Evolutionary conservation across 106 monocot species (phyloP), one percentile per base, ranked within the genome.

Genomic region (Xerophyta viscosa): DNA sequence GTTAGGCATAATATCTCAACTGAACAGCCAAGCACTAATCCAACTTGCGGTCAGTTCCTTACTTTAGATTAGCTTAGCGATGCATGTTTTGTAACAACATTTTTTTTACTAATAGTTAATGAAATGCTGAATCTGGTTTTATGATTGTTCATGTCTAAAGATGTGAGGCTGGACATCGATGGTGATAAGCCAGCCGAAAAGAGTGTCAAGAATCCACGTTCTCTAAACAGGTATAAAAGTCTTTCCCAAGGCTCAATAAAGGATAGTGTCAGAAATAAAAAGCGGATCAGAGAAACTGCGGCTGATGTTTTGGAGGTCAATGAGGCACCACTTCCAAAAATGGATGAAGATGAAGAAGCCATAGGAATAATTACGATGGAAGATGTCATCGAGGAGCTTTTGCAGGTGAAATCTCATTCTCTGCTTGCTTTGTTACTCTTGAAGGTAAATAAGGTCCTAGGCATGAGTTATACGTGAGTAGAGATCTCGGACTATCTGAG

Each of bases 351-450:
- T 20, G 84, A 83, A 50, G 88, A 90, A 52, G 90, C 82, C 13
- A 57, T 82, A 41, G 98, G 98, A 10, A 98, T 98, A 44, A 90
- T 98, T 54, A 98, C 98, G 0, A 98, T 98, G 90, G 90, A 98
- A 66, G 90, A 98, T 67, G 82, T 98, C 33, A 98, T 98, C 26
- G 96, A 98, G 56, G 96, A 98, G 72, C 79, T 98, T 8, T 64
- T 98, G 15, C 90, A 98, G 86, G 90, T 82, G 57, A 58, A n/a
- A n/a, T n/a, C n/a, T n/a, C n/a, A n/a, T n/a, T n/a, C n/a, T n/a
- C n/a, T n/a, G n/a, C n/a, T n/a, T n/a, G n/a, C n/a, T n/a, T n/a
- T n/a, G n/a, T n/a, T n/a, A n/a, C n/a, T n/a, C n/a, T n/a, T n/a
- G n/a, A n/a, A n/a, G n/a, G n/a, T n/a, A n/a, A n/a, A n/a, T n/a